Conservation (phyloP, 202 grass and related monocot genomes). For the Schoenoplectus triqueter region DNA sequence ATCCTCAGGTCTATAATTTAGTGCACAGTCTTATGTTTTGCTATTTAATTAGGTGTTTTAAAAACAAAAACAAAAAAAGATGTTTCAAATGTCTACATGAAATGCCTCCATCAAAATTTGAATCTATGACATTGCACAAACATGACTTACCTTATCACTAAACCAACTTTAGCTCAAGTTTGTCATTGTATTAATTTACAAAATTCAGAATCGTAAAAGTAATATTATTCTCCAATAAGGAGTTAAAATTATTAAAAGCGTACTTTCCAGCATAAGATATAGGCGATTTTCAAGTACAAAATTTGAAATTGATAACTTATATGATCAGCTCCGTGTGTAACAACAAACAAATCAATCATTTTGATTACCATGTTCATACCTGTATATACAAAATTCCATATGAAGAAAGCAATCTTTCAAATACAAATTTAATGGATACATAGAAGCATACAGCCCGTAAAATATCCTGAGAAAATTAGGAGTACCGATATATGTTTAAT, state of each 20-base stretch:
- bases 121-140: too few species aligned
- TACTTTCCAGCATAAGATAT: not conserved
- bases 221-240: not conserved
- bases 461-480: not conserved
- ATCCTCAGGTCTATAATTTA: constrained; percentile 23
- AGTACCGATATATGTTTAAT: not conserved
- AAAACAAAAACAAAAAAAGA: not conserved
- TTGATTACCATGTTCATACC: not conserved
- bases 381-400: not conserved
- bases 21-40: not conserved
- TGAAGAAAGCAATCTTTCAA: not conserved
- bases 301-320: not conserved
- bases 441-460: not conserved
- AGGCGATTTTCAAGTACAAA: not conserved
- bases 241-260: not conserved
- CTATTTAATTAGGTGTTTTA: not conserved
- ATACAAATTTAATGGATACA: not conserved
- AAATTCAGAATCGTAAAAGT: not conserved
- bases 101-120: too few species aligned
- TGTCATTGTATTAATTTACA: not conserved
- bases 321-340: not conserved
- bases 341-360: not conserved
- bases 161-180: not conserved
- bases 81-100: too few species aligned
- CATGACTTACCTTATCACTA: too few species aligned